Evolutionary conservation across 176 grass and related monocot genomes (phyloP).

Genomic region (Carex parvula): DNA sequence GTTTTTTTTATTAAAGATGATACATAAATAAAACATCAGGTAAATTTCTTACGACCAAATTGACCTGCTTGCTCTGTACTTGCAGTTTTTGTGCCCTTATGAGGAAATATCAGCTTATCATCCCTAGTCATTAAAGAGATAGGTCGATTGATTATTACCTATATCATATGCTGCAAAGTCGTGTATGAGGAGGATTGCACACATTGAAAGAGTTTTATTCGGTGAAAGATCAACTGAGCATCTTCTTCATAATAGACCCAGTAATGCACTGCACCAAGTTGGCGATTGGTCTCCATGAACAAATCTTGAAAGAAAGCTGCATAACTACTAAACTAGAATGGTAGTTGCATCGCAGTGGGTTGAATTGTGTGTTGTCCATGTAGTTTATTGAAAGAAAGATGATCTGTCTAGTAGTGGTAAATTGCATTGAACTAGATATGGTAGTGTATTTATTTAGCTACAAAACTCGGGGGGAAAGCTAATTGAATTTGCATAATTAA

Average conservation of each 20-base stretch:
- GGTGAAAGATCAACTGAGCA: background rate
- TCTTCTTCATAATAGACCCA: background rate
- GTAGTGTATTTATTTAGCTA: background rate
- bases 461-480: background rate
- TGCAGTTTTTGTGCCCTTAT: background rate
- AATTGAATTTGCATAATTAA: background rate
- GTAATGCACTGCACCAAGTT: background rate
- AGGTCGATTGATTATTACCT: background rate
- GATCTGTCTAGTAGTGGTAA: background rate
- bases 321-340: background rate
- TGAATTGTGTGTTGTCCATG: background rate
- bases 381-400: background rate
- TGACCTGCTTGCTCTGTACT: background rate
- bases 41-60: background rate
- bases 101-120: background rate
- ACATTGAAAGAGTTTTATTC: background rate
- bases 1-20: background rate
- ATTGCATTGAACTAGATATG: background rate
- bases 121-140: background rate
- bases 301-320: conserved; percentile 2
- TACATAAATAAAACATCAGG: background rate
- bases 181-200: background rate
- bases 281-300: background rate
- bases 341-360: background rate
- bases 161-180: background rate